Percentiles rank a stretch among this genome's conserved stretches.
phyloP scores from a whole-genome alignment of 2,329 filamentous ascomycete species.

The Fusarium sp. region DNA sequence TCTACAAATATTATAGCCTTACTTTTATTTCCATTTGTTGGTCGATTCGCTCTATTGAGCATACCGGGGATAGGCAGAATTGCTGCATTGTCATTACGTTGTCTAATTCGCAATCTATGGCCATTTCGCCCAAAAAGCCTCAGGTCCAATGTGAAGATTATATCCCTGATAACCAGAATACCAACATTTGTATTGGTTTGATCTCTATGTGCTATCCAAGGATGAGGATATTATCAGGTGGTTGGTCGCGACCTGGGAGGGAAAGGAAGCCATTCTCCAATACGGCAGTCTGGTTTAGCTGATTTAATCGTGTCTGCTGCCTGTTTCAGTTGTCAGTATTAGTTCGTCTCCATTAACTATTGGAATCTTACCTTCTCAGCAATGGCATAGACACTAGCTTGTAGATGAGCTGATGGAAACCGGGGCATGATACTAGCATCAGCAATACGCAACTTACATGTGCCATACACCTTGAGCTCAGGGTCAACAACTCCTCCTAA shows the following conservation, averaged over 20 bases:
- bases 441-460: conserved; percentile 38
- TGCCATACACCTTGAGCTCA: conserved; percentile 42
- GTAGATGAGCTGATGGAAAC: conserved; percentile 41
- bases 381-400: conserved; percentile 48
- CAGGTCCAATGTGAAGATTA: too few species aligned
- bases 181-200: too few species aligned
- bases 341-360: too few species aligned
- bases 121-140: neutral
- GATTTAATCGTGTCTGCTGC: conserved; percentile 23
- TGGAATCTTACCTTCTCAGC: conserved; percentile 37
- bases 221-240: neutral
- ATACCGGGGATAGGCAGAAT: neutral
- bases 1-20: neutral
- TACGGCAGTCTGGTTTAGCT: neutral
- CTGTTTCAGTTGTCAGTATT: neutral
- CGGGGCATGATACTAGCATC: conserved; percentile 44
- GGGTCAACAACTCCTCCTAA: conserved; percentile 38
- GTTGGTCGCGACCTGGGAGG: neutral
- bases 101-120: neutral
- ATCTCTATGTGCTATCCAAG: neutral
- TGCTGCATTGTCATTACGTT: neutral
- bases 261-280: neutral
- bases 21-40: too few species aligned
- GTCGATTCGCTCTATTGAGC: neutral
- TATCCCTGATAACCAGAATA: neutral